These are phyloP conservation scores for Hymenoscyphus scutula DNA, from an alignment of 2,329 filamentous ascomycete species.

Conservation along the genomic window DNA sequence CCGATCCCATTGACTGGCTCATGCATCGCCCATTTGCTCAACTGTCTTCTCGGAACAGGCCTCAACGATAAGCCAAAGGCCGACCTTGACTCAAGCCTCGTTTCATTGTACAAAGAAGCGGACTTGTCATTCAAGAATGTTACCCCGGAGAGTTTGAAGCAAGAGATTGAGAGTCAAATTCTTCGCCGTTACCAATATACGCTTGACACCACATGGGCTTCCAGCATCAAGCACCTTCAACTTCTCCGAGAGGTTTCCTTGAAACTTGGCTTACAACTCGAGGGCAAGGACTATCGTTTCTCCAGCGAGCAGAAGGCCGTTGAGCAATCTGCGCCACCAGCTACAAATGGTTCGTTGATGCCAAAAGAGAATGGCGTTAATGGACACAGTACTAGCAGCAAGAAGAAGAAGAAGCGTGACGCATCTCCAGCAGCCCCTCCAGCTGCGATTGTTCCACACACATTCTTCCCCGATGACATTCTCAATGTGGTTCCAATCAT, in stretches of 20 bases:
- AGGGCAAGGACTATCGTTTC: conserved; percentile 75
- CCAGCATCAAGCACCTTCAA: conserved; percentile 70
- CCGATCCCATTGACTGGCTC: conserved; percentile 77
- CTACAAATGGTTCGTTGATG: conserved; percentile 37
- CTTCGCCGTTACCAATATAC: conserved; percentile 73
- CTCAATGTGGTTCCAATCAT: conserved; percentile 91
- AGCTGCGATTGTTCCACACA: conserved; percentile 48
- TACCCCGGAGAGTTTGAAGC: conserved; percentile 68
- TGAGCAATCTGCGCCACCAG: conserved; percentile 34
- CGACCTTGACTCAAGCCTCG: conserved; percentile 72
- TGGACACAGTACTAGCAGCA: conserved; percentile 38
- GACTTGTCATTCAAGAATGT: conserved; percentile 79
- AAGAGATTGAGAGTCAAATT: conserved; percentile 70
- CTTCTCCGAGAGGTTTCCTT: conserved; percentile 84
- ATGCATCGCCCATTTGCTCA: conserved; percentile 82
- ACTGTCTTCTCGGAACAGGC: conserved; percentile 80
- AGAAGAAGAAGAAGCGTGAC: conserved; percentile 64
- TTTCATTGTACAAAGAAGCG: conserved; percentile 73
- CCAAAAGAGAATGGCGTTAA: conserved; percentile 41
- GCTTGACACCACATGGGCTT: conserved; percentile 66
- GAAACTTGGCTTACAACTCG: conserved; percentile 86
- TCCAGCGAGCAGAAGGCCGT: conserved; percentile 40
- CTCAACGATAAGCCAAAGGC: conserved; percentile 76
- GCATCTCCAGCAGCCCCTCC: conserved; percentile 43
- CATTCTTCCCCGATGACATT: conserved; percentile 82